Evolutionary conservation across 352 stramenopile genomes (phyloP).

Genomic region (Pythium utonaiense): DNA sequence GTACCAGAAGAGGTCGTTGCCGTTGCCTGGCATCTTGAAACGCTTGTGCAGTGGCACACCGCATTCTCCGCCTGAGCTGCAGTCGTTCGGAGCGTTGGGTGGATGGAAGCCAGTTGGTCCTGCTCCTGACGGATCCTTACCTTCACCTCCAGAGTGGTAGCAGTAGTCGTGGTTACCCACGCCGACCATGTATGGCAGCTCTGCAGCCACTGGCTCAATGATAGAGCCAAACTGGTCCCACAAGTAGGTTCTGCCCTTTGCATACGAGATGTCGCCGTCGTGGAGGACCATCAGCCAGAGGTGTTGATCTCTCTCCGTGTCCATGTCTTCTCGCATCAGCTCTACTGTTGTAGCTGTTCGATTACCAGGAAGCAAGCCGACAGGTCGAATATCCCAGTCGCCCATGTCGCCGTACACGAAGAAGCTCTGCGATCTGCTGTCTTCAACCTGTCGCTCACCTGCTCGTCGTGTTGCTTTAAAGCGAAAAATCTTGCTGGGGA

Average conservation of each 20-base stretch:
- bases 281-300: constrained; percentile 53
- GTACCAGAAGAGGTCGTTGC: constrained; percentile 29
- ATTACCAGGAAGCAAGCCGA: background rate
- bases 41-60: constrained; percentile 49
- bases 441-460: constrained; percentile 22
- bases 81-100: too few species aligned
- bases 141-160: constrained; percentile 15
- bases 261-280: constrained; percentile 71
- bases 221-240: constrained; percentile 74
- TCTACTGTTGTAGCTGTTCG: constrained; percentile 29
- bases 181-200: constrained; percentile 61
- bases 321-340: constrained; percentile 28
- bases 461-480: constrained; percentile 21
- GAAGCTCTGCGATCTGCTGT: constrained; percentile 26
- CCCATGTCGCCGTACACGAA: constrained; percentile 75
- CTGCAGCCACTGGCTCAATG: constrained; percentile 52
- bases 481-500: constrained; percentile 11
- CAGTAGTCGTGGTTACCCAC: constrained; percentile 30
- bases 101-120: constrained; percentile 19
- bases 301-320: constrained; percentile 17
- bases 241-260: constrained; percentile 39
- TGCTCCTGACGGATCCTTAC: constrained; percentile 16
- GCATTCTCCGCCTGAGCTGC: too few species aligned
- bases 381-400: constrained; percentile 27
- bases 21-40: constrained; percentile 42